Conservation (phyloP, 108 stramenopile species). For the Aurantiochytrium sp. region DNA sequence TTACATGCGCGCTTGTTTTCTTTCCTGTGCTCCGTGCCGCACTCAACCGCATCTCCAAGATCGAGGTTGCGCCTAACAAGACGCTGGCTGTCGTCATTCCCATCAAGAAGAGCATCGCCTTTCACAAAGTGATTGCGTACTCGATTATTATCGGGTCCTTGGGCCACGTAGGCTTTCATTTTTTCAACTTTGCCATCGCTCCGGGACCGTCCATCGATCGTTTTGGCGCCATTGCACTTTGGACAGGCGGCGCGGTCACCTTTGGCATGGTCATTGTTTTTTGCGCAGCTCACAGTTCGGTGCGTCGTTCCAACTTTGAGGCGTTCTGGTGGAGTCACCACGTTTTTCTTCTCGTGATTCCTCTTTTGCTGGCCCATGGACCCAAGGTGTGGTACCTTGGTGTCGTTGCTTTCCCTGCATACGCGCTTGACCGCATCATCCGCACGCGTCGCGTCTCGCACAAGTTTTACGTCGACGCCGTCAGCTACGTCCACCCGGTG, state of each 20-base stretch:
- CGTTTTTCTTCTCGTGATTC: slow-evolving; percentile 30
- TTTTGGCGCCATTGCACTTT: slow-evolving; percentile 26
- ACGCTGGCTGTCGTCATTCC: slow-evolving; percentile 31
- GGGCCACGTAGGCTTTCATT: slow-evolving; percentile 32
- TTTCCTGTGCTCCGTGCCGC: not conserved
- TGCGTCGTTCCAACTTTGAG: slow-evolving; percentile 28
- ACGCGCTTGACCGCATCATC: slow-evolving; percentile 24
- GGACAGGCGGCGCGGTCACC: slow-evolving; percentile 29
- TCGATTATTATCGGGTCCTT: slow-evolving; percentile 16
- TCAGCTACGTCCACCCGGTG: slow-evolving; percentile 34
- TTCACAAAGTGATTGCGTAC: slow-evolving; percentile 39
- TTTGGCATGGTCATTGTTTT: slow-evolving; percentile 35
- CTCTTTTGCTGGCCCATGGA: slow-evolving; percentile 31
- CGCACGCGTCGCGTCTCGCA: slow-evolving; percentile 16
- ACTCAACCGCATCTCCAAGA: not conserved
- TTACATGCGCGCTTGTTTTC: not conserved
- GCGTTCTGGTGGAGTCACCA: slow-evolving; percentile 39
- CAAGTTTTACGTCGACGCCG: slow-evolving; percentile 16
- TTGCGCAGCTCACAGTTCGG: slow-evolving; percentile 23
- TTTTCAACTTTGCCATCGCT: slow-evolving; percentile 14
- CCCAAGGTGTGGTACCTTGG: slow-evolving; percentile 29
- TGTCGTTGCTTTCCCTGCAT: slow-evolving; percentile 23
- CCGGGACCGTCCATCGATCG: not conserved
- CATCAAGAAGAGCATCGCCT: slow-evolving; percentile 35
- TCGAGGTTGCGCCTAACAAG: not conserved